These are phyloP conservation scores for Chaetomiaceae sp. DNA, from an alignment of 2,329 filamentous ascomycete genomes.

Conservation along the genomic window DNA sequence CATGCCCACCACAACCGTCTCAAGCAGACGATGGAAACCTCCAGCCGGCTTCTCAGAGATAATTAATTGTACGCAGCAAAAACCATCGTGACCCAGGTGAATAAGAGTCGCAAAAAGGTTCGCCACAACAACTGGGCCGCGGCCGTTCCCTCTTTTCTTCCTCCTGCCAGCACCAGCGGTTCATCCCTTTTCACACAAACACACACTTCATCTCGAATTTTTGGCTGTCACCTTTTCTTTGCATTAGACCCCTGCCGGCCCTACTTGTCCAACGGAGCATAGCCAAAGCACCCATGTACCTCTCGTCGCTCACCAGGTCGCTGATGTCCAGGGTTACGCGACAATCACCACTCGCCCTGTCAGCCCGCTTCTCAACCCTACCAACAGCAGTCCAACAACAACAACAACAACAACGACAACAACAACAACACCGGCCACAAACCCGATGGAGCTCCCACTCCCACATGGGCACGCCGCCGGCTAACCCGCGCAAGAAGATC, in stretches of 20 bases:
- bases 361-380: conserved; percentile 20
- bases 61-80: conserved; percentile 63
- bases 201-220: neutral
- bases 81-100: conserved; percentile 54
- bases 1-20: conserved; percentile 1
- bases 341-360: neutral
- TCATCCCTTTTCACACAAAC: neutral
- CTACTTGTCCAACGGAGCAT: neutral
- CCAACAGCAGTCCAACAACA: too few species aligned
- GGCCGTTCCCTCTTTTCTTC: conserved; percentile 20
- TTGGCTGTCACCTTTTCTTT: too few species aligned
- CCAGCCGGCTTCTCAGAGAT: conserved; percentile 35
- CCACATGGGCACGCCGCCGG: conserved; percentile 59
- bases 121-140: conserved; percentile 21
- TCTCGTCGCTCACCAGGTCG: conserved; percentile 20
- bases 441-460: conserved; percentile 71
- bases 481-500: conserved; percentile 70
- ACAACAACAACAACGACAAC: too few species aligned
- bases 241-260: conserved; percentile 9
- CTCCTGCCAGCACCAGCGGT: conserved; percentile 10
- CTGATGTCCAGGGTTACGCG: conserved; percentile 11
- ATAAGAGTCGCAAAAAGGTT: conserved; percentile 41
- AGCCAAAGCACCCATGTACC: conserved; percentile 20
- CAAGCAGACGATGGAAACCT: conserved; percentile 23
- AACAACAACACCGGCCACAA: conserved; percentile 2